Conservation (phyloP, 1,139 yeast genomes). For the Williopsis jadinii region DNA sequence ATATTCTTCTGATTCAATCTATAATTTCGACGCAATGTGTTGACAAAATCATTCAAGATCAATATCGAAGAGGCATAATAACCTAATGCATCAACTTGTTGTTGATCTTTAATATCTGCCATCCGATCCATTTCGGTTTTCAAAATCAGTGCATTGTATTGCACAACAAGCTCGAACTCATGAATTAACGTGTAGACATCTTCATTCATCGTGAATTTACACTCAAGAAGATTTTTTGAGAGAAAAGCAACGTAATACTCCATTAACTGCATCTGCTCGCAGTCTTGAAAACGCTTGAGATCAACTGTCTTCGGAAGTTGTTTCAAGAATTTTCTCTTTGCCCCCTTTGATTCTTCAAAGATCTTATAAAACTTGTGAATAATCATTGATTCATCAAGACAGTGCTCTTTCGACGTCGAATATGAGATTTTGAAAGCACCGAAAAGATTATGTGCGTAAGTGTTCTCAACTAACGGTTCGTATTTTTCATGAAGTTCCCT, state of each 20-base stretch:
- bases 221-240: slow-evolving; percentile 29
- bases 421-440: background rate
- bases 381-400: slow-evolving; percentile 14
- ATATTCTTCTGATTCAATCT: background rate
- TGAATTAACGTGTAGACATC: slow-evolving; percentile 30
- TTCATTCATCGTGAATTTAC: slow-evolving; percentile 30
- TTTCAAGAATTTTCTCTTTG: slow-evolving; percentile 40
- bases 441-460: background rate
- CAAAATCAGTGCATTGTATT: background rate
- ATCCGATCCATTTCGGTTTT: background rate
- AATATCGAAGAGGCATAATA: background rate
- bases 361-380: slow-evolving; percentile 35
- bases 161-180: slow-evolving; percentile 7
- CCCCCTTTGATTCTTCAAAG: slow-evolving; percentile 34
- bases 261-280: background rate
- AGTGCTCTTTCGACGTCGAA: background rate
- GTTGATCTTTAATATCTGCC: background rate
- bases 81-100: background rate
- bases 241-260: slow-evolving; percentile 24
- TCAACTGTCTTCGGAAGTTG: slow-evolving; percentile 31
- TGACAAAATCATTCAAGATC: background rate
- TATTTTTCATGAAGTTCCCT: slow-evolving; percentile 52
- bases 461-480: slow-evolving; percentile 55
- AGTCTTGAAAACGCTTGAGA: slow-evolving; percentile 16
- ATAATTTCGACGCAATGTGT: background rate